A percentile compares a stretch with the other conserved stretches of the same genome.
Conservation (phyloP, 371 early-diverging fungal species). For the Rhizopus arrhizus region DNA sequence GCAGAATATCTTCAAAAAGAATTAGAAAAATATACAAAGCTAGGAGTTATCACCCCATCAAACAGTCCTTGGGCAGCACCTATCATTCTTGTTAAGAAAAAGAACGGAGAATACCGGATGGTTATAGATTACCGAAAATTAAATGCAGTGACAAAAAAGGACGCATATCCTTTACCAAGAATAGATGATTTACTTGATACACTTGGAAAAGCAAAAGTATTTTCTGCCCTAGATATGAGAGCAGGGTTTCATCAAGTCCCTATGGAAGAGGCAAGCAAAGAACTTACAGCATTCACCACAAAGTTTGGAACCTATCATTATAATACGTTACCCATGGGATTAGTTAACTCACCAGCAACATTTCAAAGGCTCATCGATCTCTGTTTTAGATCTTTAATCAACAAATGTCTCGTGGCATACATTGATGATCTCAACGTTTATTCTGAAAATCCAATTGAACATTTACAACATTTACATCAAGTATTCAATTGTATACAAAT, state of each 20-base stretch:
- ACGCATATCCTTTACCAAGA: constrained; percentile 11
- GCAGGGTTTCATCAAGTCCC: too few relatives aligned
- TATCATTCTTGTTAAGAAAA: constrained; percentile 47
- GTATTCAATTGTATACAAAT: too few relatives aligned
- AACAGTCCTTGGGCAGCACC: constrained; percentile 37
- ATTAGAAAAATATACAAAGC: constrained; percentile 11
- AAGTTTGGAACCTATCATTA: constrained; percentile 32
- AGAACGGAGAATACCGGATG: constrained; percentile 26
- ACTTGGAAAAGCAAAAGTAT: constrained; percentile 12
- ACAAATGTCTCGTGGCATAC: too few relatives aligned
- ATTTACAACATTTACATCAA: too few relatives aligned
- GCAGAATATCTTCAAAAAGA: constrained; percentile 17
- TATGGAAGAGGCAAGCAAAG: too few relatives aligned
- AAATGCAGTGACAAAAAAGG: too few relatives aligned
- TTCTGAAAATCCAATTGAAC: too few relatives aligned
- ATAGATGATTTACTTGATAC: constrained; percentile 40
- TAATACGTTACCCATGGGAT: constrained; percentile 37
- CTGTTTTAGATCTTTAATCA: too few relatives aligned
- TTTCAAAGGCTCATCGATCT: constrained; percentile 17
- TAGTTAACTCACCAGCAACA: constrained; percentile 32
- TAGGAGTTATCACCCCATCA: constrained; percentile 24
- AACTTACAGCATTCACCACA: constrained; percentile 12
- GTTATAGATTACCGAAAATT: constrained; percentile 15
- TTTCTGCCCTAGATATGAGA: neutral
- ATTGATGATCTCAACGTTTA: too few relatives aligned